Percentiles rank a stretch among this genome's conserved stretches.
These are phyloP conservation scores for Colletotrichum echinochloae DNA, from an alignment of 2,329 filamentous ascomycete species.

Conservation along the genomic window DNA sequence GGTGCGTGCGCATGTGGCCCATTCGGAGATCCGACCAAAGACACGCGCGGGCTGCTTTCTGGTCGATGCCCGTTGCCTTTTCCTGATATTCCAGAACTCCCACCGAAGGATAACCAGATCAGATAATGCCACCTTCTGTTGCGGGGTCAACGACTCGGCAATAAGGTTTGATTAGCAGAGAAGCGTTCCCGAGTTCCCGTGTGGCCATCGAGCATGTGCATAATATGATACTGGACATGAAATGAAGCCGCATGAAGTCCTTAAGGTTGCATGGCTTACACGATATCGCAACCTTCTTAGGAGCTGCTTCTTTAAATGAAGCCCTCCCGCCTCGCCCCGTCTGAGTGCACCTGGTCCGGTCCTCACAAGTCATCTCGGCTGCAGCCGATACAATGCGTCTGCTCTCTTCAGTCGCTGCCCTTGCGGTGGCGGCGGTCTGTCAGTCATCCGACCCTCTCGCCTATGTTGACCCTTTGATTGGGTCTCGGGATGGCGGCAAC, in stretches of 20 bases:
- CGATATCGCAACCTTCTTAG: background rate
- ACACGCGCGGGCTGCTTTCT: constrained; percentile 10
- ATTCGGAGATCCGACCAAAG: constrained; percentile 9
- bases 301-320: background rate
- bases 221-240: background rate
- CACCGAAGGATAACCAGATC: constrained; percentile 1
- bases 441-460: constrained; percentile 28
- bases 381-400: background rate
- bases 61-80: background rate
- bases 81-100: background rate
- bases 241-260: too few relatives aligned
- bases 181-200: background rate
- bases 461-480: constrained; percentile 61
- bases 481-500: constrained; percentile 67
- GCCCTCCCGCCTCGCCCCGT: background rate
- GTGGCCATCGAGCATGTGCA: background rate
- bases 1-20: background rate
- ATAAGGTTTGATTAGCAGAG: constrained; percentile 12
- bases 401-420: background rate
- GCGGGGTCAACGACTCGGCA: constrained; percentile 18
- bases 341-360: background rate
- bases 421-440: constrained; percentile 46
- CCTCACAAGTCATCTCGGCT: background rate
- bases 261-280: background rate
- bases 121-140: constrained; percentile 7